Conservation (phyloP, 2,329 filamentous ascomycete genomes). For the Metarhizium sp. region DNA sequence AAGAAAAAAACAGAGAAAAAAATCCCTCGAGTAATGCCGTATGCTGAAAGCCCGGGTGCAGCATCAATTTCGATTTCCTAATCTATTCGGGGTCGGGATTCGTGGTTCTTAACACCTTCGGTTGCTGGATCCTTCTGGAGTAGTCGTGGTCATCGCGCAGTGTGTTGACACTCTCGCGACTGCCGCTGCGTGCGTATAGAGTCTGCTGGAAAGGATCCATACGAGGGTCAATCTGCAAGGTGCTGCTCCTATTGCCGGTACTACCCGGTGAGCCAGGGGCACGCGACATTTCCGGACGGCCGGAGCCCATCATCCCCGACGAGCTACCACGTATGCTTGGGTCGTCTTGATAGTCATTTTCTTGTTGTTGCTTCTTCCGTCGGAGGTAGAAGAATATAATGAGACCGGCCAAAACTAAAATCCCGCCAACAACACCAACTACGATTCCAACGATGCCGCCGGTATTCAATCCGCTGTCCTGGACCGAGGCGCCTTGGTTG, state of each 20-base stretch:
- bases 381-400: conserved; percentile 34
- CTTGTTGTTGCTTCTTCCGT: conserved; percentile 33
- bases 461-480: conserved; percentile 26
- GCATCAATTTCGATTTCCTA: neutral
- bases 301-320: conserved; percentile 35
- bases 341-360: conserved; percentile 32
- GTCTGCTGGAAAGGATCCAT: conserved; percentile 52
- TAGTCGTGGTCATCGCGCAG: conserved; percentile 58
- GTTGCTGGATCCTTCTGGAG: conserved; percentile 47
- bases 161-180: conserved; percentile 54
- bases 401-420: conserved; percentile 28
- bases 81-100: conserved; percentile 44
- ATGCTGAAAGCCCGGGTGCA: neutral
- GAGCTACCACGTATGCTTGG: conserved; percentile 42
- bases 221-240: conserved; percentile 50
- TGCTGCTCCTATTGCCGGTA: conserved; percentile 40
- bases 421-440: conserved; percentile 37
- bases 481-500: conserved; percentile 7
- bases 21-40: neutral
- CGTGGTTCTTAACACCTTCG: conserved; percentile 49
- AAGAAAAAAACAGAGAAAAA: conserved; percentile 8
- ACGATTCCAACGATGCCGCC: conserved; percentile 44
- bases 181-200: conserved; percentile 48
- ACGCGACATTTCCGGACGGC: conserved; percentile 33
- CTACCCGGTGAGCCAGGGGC: conserved; percentile 23